Evolutionary conservation across 805 yeast species (phyloP).

Genomic region (Ogataea angusta): DNA sequence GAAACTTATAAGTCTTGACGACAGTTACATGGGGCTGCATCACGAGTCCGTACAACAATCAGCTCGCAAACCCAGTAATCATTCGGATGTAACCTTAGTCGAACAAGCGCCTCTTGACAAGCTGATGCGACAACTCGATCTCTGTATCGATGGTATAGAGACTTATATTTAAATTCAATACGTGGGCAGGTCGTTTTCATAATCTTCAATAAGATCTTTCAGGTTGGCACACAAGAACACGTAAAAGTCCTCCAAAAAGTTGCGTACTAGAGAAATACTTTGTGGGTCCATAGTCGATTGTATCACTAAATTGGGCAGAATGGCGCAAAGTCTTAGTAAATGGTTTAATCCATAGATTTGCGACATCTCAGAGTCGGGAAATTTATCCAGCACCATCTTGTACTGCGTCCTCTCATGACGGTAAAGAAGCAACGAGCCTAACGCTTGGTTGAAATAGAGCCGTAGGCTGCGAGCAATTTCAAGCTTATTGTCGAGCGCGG

Average conservation of each 20-base stretch:
- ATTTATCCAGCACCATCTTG: conserved; percentile 42
- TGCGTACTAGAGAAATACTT: conserved; percentile 53
- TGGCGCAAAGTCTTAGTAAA: conserved; percentile 68
- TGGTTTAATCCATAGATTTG: conserved; percentile 79
- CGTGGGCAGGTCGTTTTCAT: conserved; percentile 48
- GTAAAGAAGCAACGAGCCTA: conserved; percentile 69
- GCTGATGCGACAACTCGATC: conserved; percentile 11
- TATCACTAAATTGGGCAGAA: conserved; percentile 79
- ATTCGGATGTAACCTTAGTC: conserved; percentile 16
- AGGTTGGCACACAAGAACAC: conserved; percentile 47
- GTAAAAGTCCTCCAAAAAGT: conserved; percentile 53
- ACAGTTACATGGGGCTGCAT: conserved; percentile 56
- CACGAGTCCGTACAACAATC: background rate
- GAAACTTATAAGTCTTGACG: conserved; percentile 51
- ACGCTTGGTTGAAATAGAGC: conserved; percentile 68
- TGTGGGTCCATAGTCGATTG: conserved; percentile 80
- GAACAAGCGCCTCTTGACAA: conserved; percentile 2
- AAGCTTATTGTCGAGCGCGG: conserved; percentile 45
- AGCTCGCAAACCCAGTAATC: conserved; percentile 12
- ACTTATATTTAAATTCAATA: conserved; percentile 17
- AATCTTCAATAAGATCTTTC: conserved; percentile 37
- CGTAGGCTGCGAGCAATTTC: conserved; percentile 73
- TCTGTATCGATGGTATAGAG: conserved; percentile 16
- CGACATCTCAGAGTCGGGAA: conserved; percentile 23
- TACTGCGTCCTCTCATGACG: conserved; percentile 77